Evolutionary conservation across 495 filamentous ascomycete genomes (phyloP), one percentile per base, ranked within the genome.

Genomic region (Penicillium silybi): DNA sequence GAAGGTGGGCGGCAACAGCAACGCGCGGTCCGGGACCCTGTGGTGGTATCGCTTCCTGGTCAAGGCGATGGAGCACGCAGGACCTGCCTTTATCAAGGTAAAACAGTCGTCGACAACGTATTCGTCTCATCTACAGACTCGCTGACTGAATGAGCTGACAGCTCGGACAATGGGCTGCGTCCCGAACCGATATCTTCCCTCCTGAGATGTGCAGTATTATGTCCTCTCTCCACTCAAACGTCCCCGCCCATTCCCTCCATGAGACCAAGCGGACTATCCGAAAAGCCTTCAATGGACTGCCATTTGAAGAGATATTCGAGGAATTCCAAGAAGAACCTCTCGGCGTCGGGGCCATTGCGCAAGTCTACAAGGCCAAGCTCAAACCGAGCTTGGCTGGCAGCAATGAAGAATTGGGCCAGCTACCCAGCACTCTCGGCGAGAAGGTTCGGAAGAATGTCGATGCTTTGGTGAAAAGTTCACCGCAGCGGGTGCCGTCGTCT

Each of bases 131-230:
- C n/a, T 13, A 43, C 20, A 25, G 13, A 43, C 17, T 45, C 39
- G 22, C 45, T 56, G 40, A 54, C 27, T 32, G 34, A 13, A 23
- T 58, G 0, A 5, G 54, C 19, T 16, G 7, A 56, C 57, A 96
- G 90, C 83, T 99, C 47, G 95, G 95, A 20, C 95, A 99, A 88
- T 99, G 95, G 93, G 95, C 95, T 19, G 95, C 95, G 10, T 97
- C 93, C 4, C 81, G 95, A 61, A 87, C 92, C 50, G 95, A 99
- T 65, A 95, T 99, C 63, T 99, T 99, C 67, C 92, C 95, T n/a
- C 86, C 78, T 10, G 84, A 96, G 65, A 81, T 99, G 78, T 99
- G 95, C 70, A 81, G 77, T 32, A 82, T 88, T 61, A 95, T 99
- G 93, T 96, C 92, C 0, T 88, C 90, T 46, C 83, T 99, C 4